A percentile compares a stretch with the other conserved stretches of the same genome.
phyloP scores from a whole-genome alignment of 805 yeast genomes.

The Cyberlindnera xylosilytica region DNA sequence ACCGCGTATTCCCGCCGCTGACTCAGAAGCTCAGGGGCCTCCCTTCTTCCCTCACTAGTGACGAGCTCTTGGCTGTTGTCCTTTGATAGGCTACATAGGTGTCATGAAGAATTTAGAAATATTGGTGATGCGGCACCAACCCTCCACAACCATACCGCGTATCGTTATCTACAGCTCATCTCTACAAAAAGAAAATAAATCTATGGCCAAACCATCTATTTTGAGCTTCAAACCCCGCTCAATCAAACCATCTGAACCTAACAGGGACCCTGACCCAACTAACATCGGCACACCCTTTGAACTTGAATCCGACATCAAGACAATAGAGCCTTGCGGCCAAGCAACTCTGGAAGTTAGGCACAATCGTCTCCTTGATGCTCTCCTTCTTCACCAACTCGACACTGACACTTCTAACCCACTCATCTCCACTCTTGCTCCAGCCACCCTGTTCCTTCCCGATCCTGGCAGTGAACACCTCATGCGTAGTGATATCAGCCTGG shows the following conservation, averaged over 20 bases:
- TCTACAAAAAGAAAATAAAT: too few relatives aligned
- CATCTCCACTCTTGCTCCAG: constrained; percentile 15
- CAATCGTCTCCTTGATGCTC: constrained; percentile 45
- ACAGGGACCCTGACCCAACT: constrained; percentile 35
- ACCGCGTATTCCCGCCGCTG: too few relatives aligned
- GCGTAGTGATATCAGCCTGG: constrained; percentile 10
- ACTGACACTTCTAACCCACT: constrained; percentile 25
- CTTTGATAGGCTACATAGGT: too few relatives aligned
- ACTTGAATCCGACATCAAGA: constrained; percentile 44
- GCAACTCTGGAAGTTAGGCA: constrained; percentile 65
- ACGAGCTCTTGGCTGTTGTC: too few relatives aligned
- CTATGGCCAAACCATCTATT: too few relatives aligned
- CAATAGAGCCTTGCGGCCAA: constrained; percentile 56
- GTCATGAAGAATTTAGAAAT: too few relatives aligned
- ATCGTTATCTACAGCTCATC: too few relatives aligned
- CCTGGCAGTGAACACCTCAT: constrained; percentile 21
- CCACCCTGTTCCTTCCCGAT: background rate
- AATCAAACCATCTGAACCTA: constrained; percentile 31
- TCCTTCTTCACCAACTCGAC: constrained; percentile 41
- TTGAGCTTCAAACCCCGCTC: too few relatives aligned
- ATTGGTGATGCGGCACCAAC: too few relatives aligned
- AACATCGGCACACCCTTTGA: constrained; percentile 23
- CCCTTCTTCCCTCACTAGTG: too few relatives aligned
- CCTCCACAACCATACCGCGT: too few relatives aligned
- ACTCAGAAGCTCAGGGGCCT: too few relatives aligned